These are phyloP conservation scores for Didymella pinodella DNA, from an alignment of 2,329 filamentous ascomycete genomes.

Conservation along the genomic window DNA sequence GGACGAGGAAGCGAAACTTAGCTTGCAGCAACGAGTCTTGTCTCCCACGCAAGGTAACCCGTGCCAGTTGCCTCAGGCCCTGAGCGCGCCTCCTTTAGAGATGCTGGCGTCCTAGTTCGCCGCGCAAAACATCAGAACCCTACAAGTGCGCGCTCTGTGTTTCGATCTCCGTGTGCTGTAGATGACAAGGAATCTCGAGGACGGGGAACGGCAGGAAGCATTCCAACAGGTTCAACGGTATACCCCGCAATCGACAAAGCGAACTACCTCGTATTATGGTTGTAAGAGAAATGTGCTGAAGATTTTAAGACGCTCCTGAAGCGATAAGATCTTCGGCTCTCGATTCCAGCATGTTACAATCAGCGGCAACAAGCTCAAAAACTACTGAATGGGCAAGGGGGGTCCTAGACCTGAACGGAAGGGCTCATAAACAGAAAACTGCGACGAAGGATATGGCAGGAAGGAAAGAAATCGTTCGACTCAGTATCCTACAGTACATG, in stretches of 20 bases:
- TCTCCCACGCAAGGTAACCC: constrained; percentile 5
- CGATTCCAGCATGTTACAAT: no score
- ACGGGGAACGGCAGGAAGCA: constrained; percentile 2
- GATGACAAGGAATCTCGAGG: background rate
- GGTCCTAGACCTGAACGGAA: background rate
- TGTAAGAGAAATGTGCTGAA: no score
- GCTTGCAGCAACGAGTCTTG: constrained; percentile 12
- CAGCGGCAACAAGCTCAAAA: no score
- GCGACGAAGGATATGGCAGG: background rate
- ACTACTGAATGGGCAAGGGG: background rate
- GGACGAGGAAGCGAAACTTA: background rate
- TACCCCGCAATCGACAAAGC: background rate
- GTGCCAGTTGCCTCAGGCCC: background rate
- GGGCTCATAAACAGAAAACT: background rate
- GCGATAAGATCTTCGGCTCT: no score
- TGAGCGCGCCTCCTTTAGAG: background rate
- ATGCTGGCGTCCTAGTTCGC: background rate
- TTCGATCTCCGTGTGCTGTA: background rate
- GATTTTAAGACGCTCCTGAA: no score
- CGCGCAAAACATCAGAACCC: background rate
- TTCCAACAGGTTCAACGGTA: background rate
- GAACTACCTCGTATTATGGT: no score
- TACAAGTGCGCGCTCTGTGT: background rate
- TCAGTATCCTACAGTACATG: constrained; percentile 40
- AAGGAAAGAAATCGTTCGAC: constrained; percentile 9